Base-by-base conservation (phyloP, 495 filamentous ascomycete species). In the Bacidia gigantensis region DNA sequence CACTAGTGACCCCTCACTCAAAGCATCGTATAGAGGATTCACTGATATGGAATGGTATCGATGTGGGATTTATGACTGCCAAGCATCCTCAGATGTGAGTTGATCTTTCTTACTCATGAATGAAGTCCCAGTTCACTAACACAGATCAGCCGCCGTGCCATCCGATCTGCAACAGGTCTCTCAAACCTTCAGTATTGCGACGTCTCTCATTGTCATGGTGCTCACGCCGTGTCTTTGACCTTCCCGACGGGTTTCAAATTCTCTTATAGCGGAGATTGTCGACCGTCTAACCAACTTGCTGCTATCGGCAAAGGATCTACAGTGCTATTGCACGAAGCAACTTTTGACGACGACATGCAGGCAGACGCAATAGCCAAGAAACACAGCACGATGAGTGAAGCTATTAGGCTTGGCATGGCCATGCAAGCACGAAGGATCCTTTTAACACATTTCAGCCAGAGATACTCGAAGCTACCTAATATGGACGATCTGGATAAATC, bases 361-460 rank as follows among this genome's bases (percentile, higher is more conserved):
- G 80, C 75, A 2, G 87, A 93, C 47, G 92, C 92, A 11, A 61
- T 74, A 1, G 87, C 86, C 32, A 98, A 98, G 75, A 90, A 83
- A 60, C 92, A 98, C 66, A 84, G 75, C 18, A 98, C 92, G 5
- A 81, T 82, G 35, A 70, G 75, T 14, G 92, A 97, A 66, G 92
- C 92, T 12, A 70, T 98, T 12, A 76, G 72, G 39, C 75, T 96
- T 3, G 93, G 81, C 22, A 73, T 72, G 23, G 66, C 66, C 24
- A 98, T 98, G 93, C 60, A 74, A 12, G 90, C 89, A 1, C 72
- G 76, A 49, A 69, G 82, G 20, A 77, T 89, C 17, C 58, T 96
- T 50, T 71, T 98, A 40, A 97, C 93, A 21, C 92, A 98, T 67
- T 98, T 98, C 67, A 85, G 80, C 26, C 92, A 98, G 65, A 72